Base-by-base conservation (phyloP, 1,284 basidiomycete species). In the Tetrapyrgos nigripes region DNA sequence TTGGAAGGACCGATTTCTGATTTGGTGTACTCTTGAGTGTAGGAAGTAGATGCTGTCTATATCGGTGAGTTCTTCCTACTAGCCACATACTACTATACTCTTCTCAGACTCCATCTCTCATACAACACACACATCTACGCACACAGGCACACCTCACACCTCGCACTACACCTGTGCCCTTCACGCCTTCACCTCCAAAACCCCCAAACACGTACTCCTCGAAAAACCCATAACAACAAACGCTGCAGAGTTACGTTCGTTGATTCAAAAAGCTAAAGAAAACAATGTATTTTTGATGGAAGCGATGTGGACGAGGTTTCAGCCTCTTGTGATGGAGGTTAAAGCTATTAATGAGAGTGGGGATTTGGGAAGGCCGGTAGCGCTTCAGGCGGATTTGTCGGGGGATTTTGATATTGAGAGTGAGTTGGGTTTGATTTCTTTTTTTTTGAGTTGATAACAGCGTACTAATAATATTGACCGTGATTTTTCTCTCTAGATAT, bases 281-380 rank as follows among this genome's bases (percentile, higher is more conserved):
- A 79, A 89, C 65, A 83, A 86, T 13, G 81, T 93, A 2, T 96
- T 96, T 79, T 85, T 96, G 66, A 95, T 96, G 93, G 94, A 95
- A 75, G 93, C 88, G 2, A 81, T 93, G 72, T 91, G 87, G 89
- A 93, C 91, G 8, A 81, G 91, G 27, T 93, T 93, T 77, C 88
- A 89, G 57, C 91, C 91, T 4, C 79, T 91, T 57, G 77, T 79
- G 6, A 66, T 79, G n/a, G 89, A 88, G 59, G 75, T 93, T 50
- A 88, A 89, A 73, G 79, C 80, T 61, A 74, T 91, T 49, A 80
- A 84, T 0, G 85, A 90, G 53, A 79, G 81, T 49, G 88, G 88
- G 13, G 73, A 72, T 14, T 76, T 92, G 21, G 91, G 89, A 8
- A 76, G 82, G 23, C 87, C 90, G 14, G 76, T 89, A 8, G 76